A percentile compares a stretch with the other conserved stretches of the same genome.
Evolutionary conservation across 176 grass and related monocot genomes (phyloP).

Genomic region (Chloris gayana): DNA sequence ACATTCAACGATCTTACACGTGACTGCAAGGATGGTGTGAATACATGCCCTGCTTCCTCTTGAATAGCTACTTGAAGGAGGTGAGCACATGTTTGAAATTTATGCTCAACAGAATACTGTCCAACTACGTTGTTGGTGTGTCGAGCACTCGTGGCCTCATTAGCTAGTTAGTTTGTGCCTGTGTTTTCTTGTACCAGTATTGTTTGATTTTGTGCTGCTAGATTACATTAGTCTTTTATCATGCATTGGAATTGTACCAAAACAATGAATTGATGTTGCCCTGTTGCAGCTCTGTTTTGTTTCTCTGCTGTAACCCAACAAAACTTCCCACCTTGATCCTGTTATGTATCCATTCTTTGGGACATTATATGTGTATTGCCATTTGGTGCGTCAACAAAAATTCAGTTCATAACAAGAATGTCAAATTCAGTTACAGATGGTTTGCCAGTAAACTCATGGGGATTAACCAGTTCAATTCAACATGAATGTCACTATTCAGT

Average conservation of each 20-base stretch:
- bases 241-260: slow-evolving; percentile 22
- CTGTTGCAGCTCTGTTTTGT: slow-evolving; percentile 33
- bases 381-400: neutral
- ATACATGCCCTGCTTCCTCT: slow-evolving; percentile 64
- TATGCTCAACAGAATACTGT: slow-evolving; percentile 32
- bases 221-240: slow-evolving; percentile 43
- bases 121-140: slow-evolving; percentile 11
- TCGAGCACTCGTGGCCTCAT: slow-evolving; percentile 22
- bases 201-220: slow-evolving; percentile 10
- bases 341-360: neutral
- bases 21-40: slow-evolving; percentile 86
- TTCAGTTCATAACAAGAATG: neutral
- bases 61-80: slow-evolving; percentile 30
- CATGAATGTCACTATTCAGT: too few relatives aligned
- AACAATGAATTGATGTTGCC: slow-evolving; percentile 13
- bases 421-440: slow-evolving; percentile 3
- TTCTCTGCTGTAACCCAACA: slow-evolving; percentile 1
- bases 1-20: slow-evolving; percentile 89
- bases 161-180: slow-evolving; percentile 26
- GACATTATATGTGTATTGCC: neutral
- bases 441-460: neutral
- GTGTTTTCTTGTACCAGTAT: slow-evolving; percentile 11
- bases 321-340: neutral
- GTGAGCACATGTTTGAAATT: slow-evolving; percentile 29
- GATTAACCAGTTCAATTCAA: neutral